Conservation (phyloP, 768 basidiomycete species). For the Lactarius hatsudake region DNA sequence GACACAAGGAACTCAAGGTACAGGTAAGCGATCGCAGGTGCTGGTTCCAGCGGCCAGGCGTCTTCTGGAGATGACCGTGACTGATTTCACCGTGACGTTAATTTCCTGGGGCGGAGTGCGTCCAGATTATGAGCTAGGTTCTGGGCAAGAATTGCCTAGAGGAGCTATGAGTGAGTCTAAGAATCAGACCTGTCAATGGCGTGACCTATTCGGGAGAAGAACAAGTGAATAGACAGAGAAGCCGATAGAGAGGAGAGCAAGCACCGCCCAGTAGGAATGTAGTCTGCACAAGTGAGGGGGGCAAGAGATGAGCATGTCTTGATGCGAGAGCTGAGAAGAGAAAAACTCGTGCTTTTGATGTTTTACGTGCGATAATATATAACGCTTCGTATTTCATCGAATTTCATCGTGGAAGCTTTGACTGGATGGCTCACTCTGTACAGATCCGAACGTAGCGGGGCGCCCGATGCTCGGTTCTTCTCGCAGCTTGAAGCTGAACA, state of each 20-base stretch:
- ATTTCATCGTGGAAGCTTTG: conserved; percentile 8
- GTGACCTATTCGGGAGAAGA: not conserved
- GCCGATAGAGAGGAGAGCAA: not conserved
- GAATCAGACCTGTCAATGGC: not conserved
- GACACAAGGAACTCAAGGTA: not conserved
- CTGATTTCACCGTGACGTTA: conserved; percentile 14
- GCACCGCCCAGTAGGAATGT: not conserved
- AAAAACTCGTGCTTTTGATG: not conserved
- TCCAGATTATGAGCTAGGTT: not conserved
- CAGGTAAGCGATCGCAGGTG: not conserved
- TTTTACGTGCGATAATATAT: not conserved
- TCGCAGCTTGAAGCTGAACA: not conserved
- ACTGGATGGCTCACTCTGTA: not conserved
- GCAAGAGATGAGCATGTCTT: not conserved
- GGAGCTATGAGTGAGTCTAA: not conserved
- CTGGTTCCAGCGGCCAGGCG: conserved; percentile 1
- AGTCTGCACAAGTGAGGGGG: not conserved
- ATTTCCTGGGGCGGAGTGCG: not conserved
- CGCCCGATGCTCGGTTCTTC: conserved; percentile 5
- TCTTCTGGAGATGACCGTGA: conserved; percentile 2
- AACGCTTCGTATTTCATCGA: not conserved
- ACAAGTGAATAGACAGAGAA: not conserved
- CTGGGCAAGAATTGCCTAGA: conserved; percentile 10
- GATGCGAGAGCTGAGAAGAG: not conserved
- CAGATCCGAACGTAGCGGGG: conserved; percentile 8